These are phyloP conservation scores for Musa beccarii DNA, from an alignment of 176 grass and related monocot genomes.

Conservation along the genomic window DNA sequence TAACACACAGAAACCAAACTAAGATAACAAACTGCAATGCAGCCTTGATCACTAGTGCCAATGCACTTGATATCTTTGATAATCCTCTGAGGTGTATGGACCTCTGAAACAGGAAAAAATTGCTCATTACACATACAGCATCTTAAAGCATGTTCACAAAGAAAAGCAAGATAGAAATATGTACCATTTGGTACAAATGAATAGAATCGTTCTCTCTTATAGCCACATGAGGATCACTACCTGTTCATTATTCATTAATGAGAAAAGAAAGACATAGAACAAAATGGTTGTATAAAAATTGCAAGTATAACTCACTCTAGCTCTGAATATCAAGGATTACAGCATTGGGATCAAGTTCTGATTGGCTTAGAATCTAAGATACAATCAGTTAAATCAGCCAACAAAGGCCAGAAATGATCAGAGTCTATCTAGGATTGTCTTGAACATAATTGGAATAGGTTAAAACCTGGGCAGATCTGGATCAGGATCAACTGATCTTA, in stretches of 20 bases:
- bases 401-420: background rate
- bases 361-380: too few relatives aligned
- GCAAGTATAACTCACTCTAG: background rate
- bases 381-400: background rate
- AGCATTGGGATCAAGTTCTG: background rate
- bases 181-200: slow-evolving; percentile 81
- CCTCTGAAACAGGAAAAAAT: slow-evolving; percentile 36
- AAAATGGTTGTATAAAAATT: background rate
- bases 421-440: background rate
- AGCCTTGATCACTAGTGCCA: slow-evolving; percentile 85
- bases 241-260: slow-evolving; percentile 34
- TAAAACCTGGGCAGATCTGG: background rate
- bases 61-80: slow-evolving; percentile 73
- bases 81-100: slow-evolving; percentile 61
- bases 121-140: background rate
- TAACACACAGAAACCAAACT: slow-evolving; percentile 80
- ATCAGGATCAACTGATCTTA: background rate
- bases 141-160: slow-evolving; percentile 4
- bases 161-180: slow-evolving; percentile 8
- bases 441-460: background rate
- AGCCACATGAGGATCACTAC: slow-evolving; percentile 76
- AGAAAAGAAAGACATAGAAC: slow-evolving; percentile 8
- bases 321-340: background rate
- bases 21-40: slow-evolving; percentile 60
- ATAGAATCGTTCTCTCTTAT: slow-evolving; percentile 62